Evolutionary conservation across 2,329 filamentous ascomycete genomes (phyloP), one percentile per base, ranked within the genome.

Genomic region (Phyllachora maydis): DNA sequence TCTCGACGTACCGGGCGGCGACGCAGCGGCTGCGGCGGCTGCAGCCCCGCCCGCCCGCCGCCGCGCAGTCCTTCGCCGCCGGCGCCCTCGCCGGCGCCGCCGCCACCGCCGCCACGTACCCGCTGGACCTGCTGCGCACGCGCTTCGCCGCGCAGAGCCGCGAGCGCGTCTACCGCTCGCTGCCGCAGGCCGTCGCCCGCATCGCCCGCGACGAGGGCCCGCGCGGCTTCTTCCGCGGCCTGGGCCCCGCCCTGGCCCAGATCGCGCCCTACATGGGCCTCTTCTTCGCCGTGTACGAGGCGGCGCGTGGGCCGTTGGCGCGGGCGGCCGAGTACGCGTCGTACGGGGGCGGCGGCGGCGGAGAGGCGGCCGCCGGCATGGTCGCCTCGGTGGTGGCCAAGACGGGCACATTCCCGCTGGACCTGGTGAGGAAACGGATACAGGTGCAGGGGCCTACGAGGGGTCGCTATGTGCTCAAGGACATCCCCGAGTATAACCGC

Each of bases 181-280:
- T 98, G 10, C 36, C 59, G 11, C 51, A 59, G 10, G 81, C 81
- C 2, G 41, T 95, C 5, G 48, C 52, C 21, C 68, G 79, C 12
- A 98, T 98, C 35, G 52, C 57, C 10, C 56, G 56, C 4, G 60
- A 76, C 30, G 88, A 98, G 50, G 88, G 88, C 0, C 36, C 52
- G 0, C 46, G 46, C 4, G 88, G 88, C 0, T 95, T 91, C 52
- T 98, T 92, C 47, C 76, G 81, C 23, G 88, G 88, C 4, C 54
- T 91, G 16, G 64, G 64, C 2, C 83, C 85, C 2, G 81, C 74
- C 0, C 54, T 95, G 12, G 73, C 60, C 14, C 83, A 93, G 52
- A 88, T 95, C 23, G 67, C 92, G 7, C 88, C 88, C 3, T 91
- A 85, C 45, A 98, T 98, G 88, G 88, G 88, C 9, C 58, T 92